Evolutionary conservation across 345 rosid species (phyloP).

Genomic region (Raphanus raphanistrum): DNA sequence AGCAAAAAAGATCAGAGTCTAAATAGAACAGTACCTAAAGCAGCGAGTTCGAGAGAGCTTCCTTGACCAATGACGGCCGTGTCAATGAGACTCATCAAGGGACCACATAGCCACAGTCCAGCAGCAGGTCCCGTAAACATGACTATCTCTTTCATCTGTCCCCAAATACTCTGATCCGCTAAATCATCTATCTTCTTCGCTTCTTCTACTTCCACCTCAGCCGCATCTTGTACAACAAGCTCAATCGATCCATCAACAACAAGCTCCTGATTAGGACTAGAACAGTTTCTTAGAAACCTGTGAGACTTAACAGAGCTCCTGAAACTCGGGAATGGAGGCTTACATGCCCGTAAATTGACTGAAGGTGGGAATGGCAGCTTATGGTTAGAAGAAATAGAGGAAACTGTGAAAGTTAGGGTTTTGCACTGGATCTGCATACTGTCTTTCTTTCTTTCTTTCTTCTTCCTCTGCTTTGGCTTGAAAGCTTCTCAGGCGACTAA

Average conservation of each 20-base stretch:
- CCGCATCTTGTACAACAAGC: conserved; percentile 16
- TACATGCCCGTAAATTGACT: conserved; percentile 26
- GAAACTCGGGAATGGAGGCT: conserved; percentile 21
- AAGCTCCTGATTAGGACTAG: conserved; percentile 39
- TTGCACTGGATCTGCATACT: conserved; percentile 46
- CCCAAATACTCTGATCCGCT: conserved; percentile 67
- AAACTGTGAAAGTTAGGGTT: conserved; percentile 32
- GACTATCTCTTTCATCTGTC: conserved; percentile 76
- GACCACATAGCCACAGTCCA: conserved; percentile 87
- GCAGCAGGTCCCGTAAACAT: conserved; percentile 90
- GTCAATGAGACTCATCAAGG: conserved; percentile 96
- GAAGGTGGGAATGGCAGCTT: conserved; percentile 33
- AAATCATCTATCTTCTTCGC: conserved; percentile 42
- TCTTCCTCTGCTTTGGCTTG: conserved; percentile 3
- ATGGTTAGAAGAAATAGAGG: conserved; percentile 34
- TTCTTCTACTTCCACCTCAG: conserved; percentile 22
- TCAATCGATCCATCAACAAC: conserved; percentile 27
- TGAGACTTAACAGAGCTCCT: conserved; percentile 30
- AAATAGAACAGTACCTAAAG: conserved; percentile 56
- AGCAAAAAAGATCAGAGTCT: background rate
- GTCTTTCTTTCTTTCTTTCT: background rate
- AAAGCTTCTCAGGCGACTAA: conserved; percentile 12
- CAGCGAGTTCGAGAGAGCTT: conserved; percentile 90
- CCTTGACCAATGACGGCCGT: conserved; percentile 91
- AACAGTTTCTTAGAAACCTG: conserved; percentile 34